Evolutionary conservation across 306 rosid genomes (phyloP).

Genomic region (Ceratonia siliqua): DNA sequence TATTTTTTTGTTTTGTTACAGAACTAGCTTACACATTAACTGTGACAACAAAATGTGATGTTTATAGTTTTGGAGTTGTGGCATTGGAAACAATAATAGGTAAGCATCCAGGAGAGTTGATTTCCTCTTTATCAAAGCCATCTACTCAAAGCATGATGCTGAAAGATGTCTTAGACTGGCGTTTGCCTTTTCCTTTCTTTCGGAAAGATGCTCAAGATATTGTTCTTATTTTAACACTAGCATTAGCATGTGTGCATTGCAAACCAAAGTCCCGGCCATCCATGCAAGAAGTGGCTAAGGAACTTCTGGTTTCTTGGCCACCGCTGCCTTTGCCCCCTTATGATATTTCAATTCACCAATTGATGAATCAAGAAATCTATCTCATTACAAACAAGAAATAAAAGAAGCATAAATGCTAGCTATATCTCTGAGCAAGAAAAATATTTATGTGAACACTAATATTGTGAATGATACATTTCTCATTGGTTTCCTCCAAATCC

Average conservation of each 20-base stretch:
- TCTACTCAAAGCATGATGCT: neutral
- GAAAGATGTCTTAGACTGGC: neutral
- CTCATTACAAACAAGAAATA: too few species aligned
- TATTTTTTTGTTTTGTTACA: neutral
- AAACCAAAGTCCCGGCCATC: neutral
- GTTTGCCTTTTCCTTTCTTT: neutral
- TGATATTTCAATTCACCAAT: neutral
- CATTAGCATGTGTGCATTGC: neutral
- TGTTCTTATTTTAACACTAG: neutral
- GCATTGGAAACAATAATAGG: conserved; percentile 31
- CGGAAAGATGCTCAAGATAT: neutral
- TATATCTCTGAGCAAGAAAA: too few species aligned
- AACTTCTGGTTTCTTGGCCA: neutral
- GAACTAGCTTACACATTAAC: conserved; percentile 11
- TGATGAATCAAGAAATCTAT: too few species aligned
- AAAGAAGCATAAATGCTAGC: too few species aligned
- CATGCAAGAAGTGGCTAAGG: neutral
- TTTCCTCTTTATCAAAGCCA: neutral
- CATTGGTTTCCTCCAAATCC: too few species aligned
- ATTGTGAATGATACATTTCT: too few species aligned
- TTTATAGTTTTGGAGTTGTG: conserved; percentile 31
- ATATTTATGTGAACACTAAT: too few species aligned
- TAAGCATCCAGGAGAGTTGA: conserved; percentile 7
- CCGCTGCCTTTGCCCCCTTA: neutral
- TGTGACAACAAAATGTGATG: conserved; percentile 32